Percentiles rank a stretch among this genome's conserved stretches.
phyloP scores from a whole-genome alignment of 352 stramenopile species.

The Phytophthora pisi region DNA sequence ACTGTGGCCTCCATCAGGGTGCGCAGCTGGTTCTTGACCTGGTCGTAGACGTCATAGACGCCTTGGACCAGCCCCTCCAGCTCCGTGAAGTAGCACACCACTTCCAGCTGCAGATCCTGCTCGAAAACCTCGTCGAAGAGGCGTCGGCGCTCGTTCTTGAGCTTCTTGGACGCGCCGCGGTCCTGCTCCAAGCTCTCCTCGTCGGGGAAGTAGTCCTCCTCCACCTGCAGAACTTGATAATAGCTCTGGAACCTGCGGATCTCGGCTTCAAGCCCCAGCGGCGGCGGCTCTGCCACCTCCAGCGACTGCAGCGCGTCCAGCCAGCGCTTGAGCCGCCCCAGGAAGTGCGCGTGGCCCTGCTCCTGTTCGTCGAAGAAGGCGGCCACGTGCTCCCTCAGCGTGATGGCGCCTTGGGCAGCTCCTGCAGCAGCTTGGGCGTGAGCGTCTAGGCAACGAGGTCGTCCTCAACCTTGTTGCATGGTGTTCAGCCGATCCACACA shows the following conservation, averaged over 20 bases:
- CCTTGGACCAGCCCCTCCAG: slow-evolving; percentile 2
- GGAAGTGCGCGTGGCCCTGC: not conserved
- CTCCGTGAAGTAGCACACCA: slow-evolving; percentile 1
- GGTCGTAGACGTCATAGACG: not conserved
- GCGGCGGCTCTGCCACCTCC: not conserved
- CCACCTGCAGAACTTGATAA: slow-evolving; percentile 16
- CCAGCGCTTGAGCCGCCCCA: not conserved
- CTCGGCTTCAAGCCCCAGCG: not conserved
- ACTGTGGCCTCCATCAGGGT: slow-evolving; percentile 36
- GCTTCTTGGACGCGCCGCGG: not conserved
- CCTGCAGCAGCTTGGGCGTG: slow-evolving; percentile 9
- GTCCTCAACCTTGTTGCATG: too few species aligned
- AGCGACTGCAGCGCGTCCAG: not conserved
- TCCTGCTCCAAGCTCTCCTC: slow-evolving; percentile 3
- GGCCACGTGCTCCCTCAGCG: slow-evolving; percentile 18
- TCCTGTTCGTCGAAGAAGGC: slow-evolving; percentile 16
- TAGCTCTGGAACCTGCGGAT: slow-evolving; percentile 25
- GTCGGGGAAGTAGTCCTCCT: slow-evolving; percentile 17
- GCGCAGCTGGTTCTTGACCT: slow-evolving; percentile 33
- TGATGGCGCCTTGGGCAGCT: slow-evolving; percentile 29
- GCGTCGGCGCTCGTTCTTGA: not conserved
- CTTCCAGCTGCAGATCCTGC: not conserved
- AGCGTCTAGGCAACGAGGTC: slow-evolving; percentile 2
- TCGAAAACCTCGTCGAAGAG: slow-evolving; percentile 2
- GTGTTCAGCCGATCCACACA: too few species aligned